These are phyloP conservation scores for Trypanosoma cruzi DNA, from an alignment of 208 protist genomes.

Conservation along the genomic window DNA sequence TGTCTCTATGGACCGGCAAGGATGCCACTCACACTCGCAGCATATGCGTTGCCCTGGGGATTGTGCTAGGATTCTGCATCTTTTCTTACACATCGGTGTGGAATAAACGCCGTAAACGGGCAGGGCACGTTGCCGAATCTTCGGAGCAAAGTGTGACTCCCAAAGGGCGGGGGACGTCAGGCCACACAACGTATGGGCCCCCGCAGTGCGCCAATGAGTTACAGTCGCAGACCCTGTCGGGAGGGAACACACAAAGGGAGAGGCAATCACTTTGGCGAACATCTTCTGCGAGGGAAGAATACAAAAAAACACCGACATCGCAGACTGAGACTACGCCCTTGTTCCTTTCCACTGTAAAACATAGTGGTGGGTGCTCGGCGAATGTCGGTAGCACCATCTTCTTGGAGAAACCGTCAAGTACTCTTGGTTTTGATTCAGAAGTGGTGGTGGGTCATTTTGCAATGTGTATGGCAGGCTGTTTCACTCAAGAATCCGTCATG, in stretches of 20 bases:
- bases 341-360: background rate
- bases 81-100: conserved; percentile 2
- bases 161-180: background rate
- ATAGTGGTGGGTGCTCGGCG: background rate
- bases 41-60: background rate
- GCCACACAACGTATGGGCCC: background rate
- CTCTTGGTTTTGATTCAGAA: background rate
- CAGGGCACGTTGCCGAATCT: background rate
- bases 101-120: background rate
- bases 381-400: background rate
- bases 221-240: background rate
- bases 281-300: background rate
- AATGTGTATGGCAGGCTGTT: conserved; percentile 29
- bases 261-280: too few relatives aligned
- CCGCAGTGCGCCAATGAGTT: background rate
- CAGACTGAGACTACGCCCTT: background rate
- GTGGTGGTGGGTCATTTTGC: conserved; percentile 40
- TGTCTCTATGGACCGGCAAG: background rate
- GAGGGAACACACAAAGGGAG: background rate
- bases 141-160: background rate
- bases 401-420: background rate
- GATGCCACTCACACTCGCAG: background rate
- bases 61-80: background rate
- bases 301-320: background rate
- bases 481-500: conserved; percentile 26